Evolutionary conservation across 2,329 filamentous ascomycete genomes (phyloP), one percentile per base, ranked within the genome.

Genomic region (Allantophomopsis cytisporea): DNA sequence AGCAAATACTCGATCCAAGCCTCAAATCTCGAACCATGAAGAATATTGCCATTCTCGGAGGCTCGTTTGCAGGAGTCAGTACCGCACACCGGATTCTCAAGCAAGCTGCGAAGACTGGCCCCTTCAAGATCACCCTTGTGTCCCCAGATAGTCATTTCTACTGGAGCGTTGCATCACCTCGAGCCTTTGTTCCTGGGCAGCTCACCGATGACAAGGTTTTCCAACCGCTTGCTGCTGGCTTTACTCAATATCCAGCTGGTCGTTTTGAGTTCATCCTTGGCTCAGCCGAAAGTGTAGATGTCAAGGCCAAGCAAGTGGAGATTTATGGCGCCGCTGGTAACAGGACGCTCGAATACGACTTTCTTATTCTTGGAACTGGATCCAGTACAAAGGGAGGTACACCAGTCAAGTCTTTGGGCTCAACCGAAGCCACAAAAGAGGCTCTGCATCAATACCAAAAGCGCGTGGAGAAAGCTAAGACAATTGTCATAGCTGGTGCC

Each of bases 21-120:
- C 18, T 20, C 7, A 20, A 20, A 20, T 20, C 18, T 20, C 18
- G 18, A 20, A 20, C 18, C 7, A 20, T 20, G 20, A 52, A 48
- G 36, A 52, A 47, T 11, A 66, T 73, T 41, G 54, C 74, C 38
- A 59, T 76, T 23, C 54, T 76, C 1, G 72, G 72, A 17, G 69
- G 62, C n/a, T 71, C 69, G 5, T 73, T 67, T 47, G 68, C 54
- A 14, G 71, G 71, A 28, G 42, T 73, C 2, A 64, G 60, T 7
- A 58, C 58, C 2, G 67, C 71, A 2, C 71, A 76, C 45, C 68
- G 68, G 45, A 55, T 71, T 18, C 61, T 71, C 28, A 67, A 66
- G 44, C 64, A 73, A 50, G 59, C 58, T 18, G 38, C 71, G 11
- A 20, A 20, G 18, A 20, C 18, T 20, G 18, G 18, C 18, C 64